phyloP scores from a whole-genome alignment of 495 filamentous ascomycete genomes.

The Aspergillus panamensis region DNA sequence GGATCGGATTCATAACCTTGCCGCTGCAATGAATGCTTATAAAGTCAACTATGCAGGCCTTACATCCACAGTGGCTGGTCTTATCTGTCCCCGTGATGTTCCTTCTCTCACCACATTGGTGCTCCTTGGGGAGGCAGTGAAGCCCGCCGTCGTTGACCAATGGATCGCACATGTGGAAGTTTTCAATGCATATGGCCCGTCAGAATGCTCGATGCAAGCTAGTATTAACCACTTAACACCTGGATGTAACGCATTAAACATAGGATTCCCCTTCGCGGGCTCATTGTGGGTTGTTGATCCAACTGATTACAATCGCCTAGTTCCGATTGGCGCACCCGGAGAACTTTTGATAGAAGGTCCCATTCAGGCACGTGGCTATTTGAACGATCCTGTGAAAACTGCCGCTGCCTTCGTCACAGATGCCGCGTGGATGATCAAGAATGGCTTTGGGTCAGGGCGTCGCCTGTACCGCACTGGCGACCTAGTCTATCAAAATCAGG shows the following conservation, averaged over 20 bases:
- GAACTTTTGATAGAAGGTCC: slow-evolving; percentile 55
- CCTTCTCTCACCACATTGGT: slow-evolving; percentile 23
- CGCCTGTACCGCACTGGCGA: slow-evolving; percentile 45
- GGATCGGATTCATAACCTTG: slow-evolving; percentile 29
- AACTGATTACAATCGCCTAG: slow-evolving; percentile 43
- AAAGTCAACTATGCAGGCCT: slow-evolving; percentile 26
- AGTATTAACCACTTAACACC: slow-evolving; percentile 2
- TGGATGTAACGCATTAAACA: slow-evolving; percentile 3
- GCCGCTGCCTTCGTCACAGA: slow-evolving; percentile 42
- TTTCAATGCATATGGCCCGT: slow-evolving; percentile 25
- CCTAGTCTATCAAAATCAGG: slow-evolving; percentile 30
- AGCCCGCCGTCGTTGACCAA: slow-evolving; percentile 4
- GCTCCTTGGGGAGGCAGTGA: slow-evolving; percentile 28
- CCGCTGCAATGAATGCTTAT: slow-evolving; percentile 22
- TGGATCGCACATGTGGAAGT: slow-evolving; percentile 17
- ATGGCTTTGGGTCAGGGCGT: slow-evolving; percentile 27
- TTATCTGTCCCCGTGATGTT: slow-evolving; percentile 20
- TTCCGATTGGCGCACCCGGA: slow-evolving; percentile 49
- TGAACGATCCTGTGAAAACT: slow-evolving; percentile 42
- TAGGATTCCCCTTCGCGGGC: slow-evolving; percentile 19
- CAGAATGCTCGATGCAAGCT: slow-evolving; percentile 23
- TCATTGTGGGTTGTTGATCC: slow-evolving; percentile 52
- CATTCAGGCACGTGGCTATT: slow-evolving; percentile 47
- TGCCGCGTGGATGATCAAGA: slow-evolving; percentile 37
- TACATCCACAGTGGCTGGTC: slow-evolving; percentile 30